Evolutionary conservation across 1,139 yeast species (phyloP), one percentile per base, ranked within the genome.

Genomic region (Scheffersomyces insectosa): DNA sequence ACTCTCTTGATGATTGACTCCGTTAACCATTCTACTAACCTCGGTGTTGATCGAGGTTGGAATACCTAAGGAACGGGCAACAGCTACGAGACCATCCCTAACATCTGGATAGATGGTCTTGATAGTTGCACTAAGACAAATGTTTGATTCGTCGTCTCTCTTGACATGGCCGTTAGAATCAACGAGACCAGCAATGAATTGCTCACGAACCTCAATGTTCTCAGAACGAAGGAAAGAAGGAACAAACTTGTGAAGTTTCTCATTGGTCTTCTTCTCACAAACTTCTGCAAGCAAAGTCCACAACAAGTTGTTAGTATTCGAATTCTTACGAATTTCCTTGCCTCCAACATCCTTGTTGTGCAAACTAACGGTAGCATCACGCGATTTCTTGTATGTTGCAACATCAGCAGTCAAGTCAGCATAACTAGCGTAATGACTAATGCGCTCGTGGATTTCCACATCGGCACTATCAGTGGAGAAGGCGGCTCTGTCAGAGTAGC

Each of bases 1-100:
- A 16, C 41, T 36, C 27, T 40, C 41, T 30, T 45, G 39, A 15
- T 9, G 34, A 15, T 14, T 31, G 10, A 31, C n/a, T 9, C 11
- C 9, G 33, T 27, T 36, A 25, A 28, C 33, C 13, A 11, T 38
- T 25, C 32, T 32, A 23, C 36, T 41, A 32, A 32, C 45, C 28
- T 50, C 54, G 28, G 46, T 38, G 16, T 39, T 33, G 29, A 49
- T 61, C 23, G 67, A 54, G 28, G 50, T 62, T 7, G 42, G 41
- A 41, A 70, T 57, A 62, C 76, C 76, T 30, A 71, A 53, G 9
- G 77, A 71, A 48, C 75, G 69, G 16, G 71, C 66, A 41, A 70
- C 51, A 39, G 56, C 54, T 15, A 62, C 58, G 39, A 66, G 48
- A 36, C 71, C 72, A 32, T 65, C 59, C 51, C 63, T 49, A 38